Base-by-base conservation (phyloP, 352 stramenopile genomes). In the Phytophthora palmivora region DNA sequence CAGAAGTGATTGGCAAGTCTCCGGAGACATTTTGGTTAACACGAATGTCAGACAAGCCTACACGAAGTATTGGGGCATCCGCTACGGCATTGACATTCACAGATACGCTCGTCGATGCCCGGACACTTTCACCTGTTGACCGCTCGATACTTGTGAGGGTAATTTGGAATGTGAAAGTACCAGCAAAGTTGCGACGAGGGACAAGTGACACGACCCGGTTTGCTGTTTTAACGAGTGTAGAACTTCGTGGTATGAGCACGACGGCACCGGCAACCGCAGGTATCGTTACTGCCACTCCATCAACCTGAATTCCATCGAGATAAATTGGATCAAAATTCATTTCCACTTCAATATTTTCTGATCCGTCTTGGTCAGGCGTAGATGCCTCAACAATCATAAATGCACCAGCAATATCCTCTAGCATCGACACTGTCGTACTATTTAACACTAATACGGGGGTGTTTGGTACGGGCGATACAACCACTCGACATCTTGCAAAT, bases 281-380 rank as follows among this genome's bases (percentile, higher is more conserved):
- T 1, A 66, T 60, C 1, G 38, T n/a, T 7, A 69, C 34, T 1
- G 59, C 21, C 4, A 75, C 45, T 8, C 53, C 66, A 42, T 85
- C 75, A 8, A 87, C 16, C 6, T 39, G 51, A 26, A 87, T 62
- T 16, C 45, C 41, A 5, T 57, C 52, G 0, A 89, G 30, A 12
- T 74, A 76, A 11, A 49, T 21, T 2, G 77, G 70, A 19, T 80
- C 58, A 30, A 83, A 69, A 10, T 36, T 50, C 7, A 73, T 60
- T 2, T 55, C 55, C 9, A 85, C 41, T 44, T 89, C 76, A 22
- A 89, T 75, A 4, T 70, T 58, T 50, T 87, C 77, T 0, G 79
- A 89, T 14, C 75, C 77, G 38, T 85, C 79, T 8, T 19, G 30
- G 19, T 89, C 79, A 0, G 79, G 60, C 1, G 79, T 84, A 0